Evolutionary conservation across 352 stramenopile species (phyloP), one percentile per base, ranked within the genome.

Genomic region (Globisporangium polare): DNA sequence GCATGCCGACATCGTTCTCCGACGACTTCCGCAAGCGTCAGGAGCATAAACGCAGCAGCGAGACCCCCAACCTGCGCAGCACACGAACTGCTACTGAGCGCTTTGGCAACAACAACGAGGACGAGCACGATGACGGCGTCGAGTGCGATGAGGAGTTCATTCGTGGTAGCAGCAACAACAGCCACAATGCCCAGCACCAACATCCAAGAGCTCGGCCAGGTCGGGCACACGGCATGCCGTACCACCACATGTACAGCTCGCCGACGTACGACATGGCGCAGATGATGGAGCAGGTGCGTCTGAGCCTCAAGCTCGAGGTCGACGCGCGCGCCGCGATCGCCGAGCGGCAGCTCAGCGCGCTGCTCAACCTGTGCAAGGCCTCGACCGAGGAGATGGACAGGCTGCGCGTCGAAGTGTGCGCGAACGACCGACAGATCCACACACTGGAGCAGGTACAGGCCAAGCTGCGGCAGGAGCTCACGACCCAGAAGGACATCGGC

Each of bases 231-330:
- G 24, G 66, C 49, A 29, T 65, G 47, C 22, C 63, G 46, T 69
- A 71, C 52, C 74, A 86, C 18, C 76, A 88, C 18, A 79, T 86
- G 75, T 91, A 84, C 53, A 66, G 60, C 22, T 89, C 78, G n/a
- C 82, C 77, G 50, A 83, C 77, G 27, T 92, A 92, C 68, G 78
- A 94, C 63, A 67, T 92, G 35, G 77, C 83, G 20, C 80, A 89
- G 51, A 90, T 94, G 83, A 94, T 92, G 79, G 85, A 94, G 64
- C 83, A 91, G 62, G 74, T 94, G 18, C 80, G 83, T 5, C 63
- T 90, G 22, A 94, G 85, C 60, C 70, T 94, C 52, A 92, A 94
- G 49, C 68, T 92, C 42, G 85, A 94, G 71, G 80, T 94, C 33
- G 85, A 92, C 54, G 83, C 82, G 22, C 80, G 82, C 8, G 83